Evolutionary conservation across 805 yeast genomes (phyloP), one percentile per base, ranked within the genome.

Genomic region (Sugiyamaella mastotermitis): DNA sequence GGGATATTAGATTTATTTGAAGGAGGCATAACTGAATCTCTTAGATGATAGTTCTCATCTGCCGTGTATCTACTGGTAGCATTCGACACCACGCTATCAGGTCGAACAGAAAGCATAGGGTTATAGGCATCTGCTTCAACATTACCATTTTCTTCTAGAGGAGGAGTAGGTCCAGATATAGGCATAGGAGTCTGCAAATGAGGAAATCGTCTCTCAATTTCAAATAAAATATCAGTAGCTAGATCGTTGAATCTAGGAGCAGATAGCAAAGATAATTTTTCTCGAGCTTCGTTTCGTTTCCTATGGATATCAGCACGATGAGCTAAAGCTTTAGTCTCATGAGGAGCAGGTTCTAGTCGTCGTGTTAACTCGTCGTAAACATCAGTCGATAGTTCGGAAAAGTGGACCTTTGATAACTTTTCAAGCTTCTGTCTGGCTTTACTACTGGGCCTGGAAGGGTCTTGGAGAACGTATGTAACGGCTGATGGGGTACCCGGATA

Each of bases 281-380:
- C 84, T 51, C 99, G 73, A 1, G 98, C 97, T 60, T 87, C 94
- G 56, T 92, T 94, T 55, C 99, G 74, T 56, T 87, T 88, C 30
- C 94, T 88, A 60, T 92, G 98, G 62, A 85, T 86, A 14, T 72
- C 69, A 5, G 74, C 68, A 51, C 76, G 75, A 4, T 95, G 88
- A 27, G 78, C 67, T 37, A 90, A 67, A 52, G 72, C 77, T 28
- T 49, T 52, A 7, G 53, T 46, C 38, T 74, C 77, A 37, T 34
- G 16, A 4, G 45, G 40, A 10, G 23, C 32, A 14, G 43, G 26
- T 72, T 43, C 27, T 30, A 74, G 71, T 46, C 99, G 72, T 54
- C 99, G 74, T 52, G 77, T 76, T 43, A 92, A 66, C 60, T 92
- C 98, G 61, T 92, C 98, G 57, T 78, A 83, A 9, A 92, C 97